Base-by-base conservation (phyloP, 495 filamentous ascomycete genomes). In the Margaritispora aquatica region DNA sequence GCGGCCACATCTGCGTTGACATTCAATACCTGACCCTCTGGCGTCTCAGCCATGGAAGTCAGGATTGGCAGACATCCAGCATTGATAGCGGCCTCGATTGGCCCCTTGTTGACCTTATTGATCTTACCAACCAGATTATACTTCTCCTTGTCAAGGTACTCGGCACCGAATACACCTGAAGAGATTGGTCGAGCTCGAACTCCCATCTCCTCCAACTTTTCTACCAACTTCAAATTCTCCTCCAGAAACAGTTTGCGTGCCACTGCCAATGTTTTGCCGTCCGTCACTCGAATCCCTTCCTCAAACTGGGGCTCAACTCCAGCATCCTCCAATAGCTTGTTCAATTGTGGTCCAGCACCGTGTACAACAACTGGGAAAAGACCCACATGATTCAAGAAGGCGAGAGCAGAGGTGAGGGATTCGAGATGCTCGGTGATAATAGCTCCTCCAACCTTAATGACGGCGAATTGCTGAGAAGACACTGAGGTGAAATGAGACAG, bases 1-100 rank as follows among this genome's bases (percentile, higher is more conserved):
- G 94, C 94, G 24, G 93, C 93, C 51, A 97, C 91, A 71, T 98
- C 94, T 53, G 94, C 94, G 70, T 98, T 98, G 72, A 98, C 94
- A 66, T 98, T 98, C 48, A 98, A 78, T 19, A 97, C 87, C 74
- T 97, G 94, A 15, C 95, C 95, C 60, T 96, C 91, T 52, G 84
- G 80, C 44, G 88, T 92, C 77, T 97, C 95, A 10, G 93, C 95
- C 88, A 97, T 97, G 48, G 92, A 97, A 19, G 94, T 96, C 65
- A 98, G 77, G 62, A 98, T 92, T 26, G 94, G 94, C 17, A 98
- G 80, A 68, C 91, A 96, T 62, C 93, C 90, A 34, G 92, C 91
- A 70, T 87, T 84, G 63, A 98, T 96, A 27, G 93, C 89, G 47
- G 89, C 87, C 76, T 96, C 88, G 70, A 98, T 96, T 11, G 92